Evolutionary conservation across 129 eudicot genomes (phyloP).

Genomic region (Flaveria linearis): DNA sequence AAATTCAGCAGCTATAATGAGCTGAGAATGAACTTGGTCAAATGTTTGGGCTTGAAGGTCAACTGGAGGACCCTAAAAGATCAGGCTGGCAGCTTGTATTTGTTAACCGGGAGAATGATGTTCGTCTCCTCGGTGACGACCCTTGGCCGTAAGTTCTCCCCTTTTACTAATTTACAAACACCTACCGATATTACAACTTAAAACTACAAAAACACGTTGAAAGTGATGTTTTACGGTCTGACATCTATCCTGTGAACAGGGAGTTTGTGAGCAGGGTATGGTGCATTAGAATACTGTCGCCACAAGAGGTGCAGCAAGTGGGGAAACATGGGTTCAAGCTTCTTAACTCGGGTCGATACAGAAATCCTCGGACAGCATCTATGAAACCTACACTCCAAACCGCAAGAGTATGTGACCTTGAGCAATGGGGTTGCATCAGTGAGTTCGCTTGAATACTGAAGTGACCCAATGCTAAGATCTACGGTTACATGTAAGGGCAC

Average conservation of each 20-base stretch:
- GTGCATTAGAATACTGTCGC: conserved; percentile 85
- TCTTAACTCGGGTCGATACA: conserved; percentile 51
- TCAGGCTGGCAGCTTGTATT: conserved; percentile 99
- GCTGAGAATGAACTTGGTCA: conserved; percentile 85
- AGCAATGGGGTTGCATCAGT: conserved; percentile 65
- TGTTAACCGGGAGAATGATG: conserved; percentile 83
- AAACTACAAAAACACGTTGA: not conserved
- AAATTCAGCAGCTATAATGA: conserved; percentile 86
- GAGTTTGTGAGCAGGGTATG: conserved; percentile 84
- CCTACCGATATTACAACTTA: not conserved
- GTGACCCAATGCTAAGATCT: conserved; percentile 14
- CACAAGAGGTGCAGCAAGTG: conserved; percentile 90
- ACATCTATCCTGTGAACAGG: conserved; percentile 40
- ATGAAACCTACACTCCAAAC: conserved; percentile 46
- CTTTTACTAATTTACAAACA: conserved; percentile 1
- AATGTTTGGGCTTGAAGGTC: conserved; percentile 91
- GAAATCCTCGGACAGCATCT: conserved; percentile 37
- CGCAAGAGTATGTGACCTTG: conserved; percentile 52
- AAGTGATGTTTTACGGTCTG: not conserved
- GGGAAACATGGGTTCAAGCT: conserved; percentile 74
- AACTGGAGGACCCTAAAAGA: conserved; percentile 89
- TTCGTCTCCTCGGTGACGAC: conserved; percentile 92
- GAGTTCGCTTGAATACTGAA: conserved; percentile 70
- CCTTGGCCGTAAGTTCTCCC: conserved; percentile 82
- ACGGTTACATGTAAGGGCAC: conserved; percentile 21